Conservation (phyloP, 805 yeast genomes). For the Ogataea trehalophila region DNA sequence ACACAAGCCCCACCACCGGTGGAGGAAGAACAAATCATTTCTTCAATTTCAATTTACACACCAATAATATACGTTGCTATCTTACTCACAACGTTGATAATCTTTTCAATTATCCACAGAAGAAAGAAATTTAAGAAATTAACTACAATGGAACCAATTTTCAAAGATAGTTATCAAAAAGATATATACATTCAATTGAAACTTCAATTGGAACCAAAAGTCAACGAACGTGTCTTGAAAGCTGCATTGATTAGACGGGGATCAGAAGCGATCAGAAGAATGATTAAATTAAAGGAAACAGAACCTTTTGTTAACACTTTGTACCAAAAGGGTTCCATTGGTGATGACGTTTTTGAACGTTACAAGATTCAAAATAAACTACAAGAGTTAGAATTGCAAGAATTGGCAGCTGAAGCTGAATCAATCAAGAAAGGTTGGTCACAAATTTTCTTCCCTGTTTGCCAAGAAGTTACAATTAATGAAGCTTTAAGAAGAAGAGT, state of each 20-base stretch:
- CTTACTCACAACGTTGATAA: constrained; percentile 56
- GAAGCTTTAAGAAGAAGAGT: constrained; percentile 83
- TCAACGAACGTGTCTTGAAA: constrained; percentile 54
- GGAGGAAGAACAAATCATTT: constrained; percentile 20
- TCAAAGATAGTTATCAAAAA: constrained; percentile 60
- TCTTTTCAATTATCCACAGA: constrained; percentile 69
- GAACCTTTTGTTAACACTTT: constrained; percentile 64
- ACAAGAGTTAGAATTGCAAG: constrained; percentile 77
- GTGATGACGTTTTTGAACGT: constrained; percentile 82
- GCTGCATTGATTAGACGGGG: constrained; percentile 55
- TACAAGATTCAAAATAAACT: constrained; percentile 72
- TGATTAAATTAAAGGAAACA: constrained; percentile 75
- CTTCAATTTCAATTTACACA: constrained; percentile 54
- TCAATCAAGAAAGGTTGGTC: constrained; percentile 75
- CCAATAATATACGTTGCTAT: constrained; percentile 75
- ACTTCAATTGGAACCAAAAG: constrained; percentile 46
- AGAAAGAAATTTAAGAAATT: constrained; percentile 48
- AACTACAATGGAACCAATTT: constrained; percentile 64
- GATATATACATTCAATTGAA: constrained; percentile 60
- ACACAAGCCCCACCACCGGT: constrained; percentile 6
- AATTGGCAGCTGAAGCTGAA: constrained; percentile 72
- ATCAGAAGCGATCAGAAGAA: constrained; percentile 82
- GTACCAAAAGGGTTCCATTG: constrained; percentile 85
- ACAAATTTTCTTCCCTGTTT: constrained; percentile 64
- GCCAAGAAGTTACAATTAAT: constrained; percentile 88